Evolutionary conservation across 164 flowering plant species (phyloP).

Genomic region (grape (Vitis vinifera)): DNA sequence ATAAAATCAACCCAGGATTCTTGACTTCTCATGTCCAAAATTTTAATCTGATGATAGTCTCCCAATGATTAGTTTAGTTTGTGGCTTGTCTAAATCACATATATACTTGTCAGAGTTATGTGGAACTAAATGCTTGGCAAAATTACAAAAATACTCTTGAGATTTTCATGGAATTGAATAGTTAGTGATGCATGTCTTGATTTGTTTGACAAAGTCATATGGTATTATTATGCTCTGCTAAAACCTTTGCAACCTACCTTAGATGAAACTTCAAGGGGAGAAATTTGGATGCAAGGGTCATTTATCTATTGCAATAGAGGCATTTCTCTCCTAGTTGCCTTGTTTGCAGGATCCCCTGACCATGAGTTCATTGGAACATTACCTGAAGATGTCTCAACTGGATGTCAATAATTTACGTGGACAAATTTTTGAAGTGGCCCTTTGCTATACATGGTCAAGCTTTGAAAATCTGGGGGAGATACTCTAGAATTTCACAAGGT

Average conservation of each 20-base stretch:
- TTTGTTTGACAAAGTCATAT: background rate
- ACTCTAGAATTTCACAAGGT: conserved; percentile 98
- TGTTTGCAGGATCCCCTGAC: background rate
- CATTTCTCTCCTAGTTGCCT: conserved; percentile 14
- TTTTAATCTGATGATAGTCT: too few species aligned
- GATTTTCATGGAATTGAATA: too few species aligned
- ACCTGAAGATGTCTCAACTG: background rate
- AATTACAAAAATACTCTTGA: too few species aligned
- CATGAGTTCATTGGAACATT: background rate
- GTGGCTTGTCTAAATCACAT: too few species aligned
- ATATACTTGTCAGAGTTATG: too few species aligned
- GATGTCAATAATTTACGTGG: conserved; percentile 1
- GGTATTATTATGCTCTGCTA: background rate
- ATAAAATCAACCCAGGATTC: too few species aligned
- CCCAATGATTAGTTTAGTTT: too few species aligned
- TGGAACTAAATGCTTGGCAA: too few species aligned
- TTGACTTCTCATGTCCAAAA: too few species aligned
- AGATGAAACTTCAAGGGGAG: conserved; percentile 91
- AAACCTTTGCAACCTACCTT: conserved; percentile 13
- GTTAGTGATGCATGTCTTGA: too few species aligned
- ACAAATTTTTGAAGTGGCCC: conserved; percentile 95
- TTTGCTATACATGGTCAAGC: conserved; percentile 90
- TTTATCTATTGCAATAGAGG: conserved; percentile 92
- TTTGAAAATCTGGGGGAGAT: conserved; percentile 92
- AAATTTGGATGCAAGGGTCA: conserved; percentile 95